Evolutionary conservation across 2,329 filamentous ascomycete genomes (phyloP), one percentile per base, ranked within the genome.

Genomic region (Drechslerella dactyloides): DNA sequence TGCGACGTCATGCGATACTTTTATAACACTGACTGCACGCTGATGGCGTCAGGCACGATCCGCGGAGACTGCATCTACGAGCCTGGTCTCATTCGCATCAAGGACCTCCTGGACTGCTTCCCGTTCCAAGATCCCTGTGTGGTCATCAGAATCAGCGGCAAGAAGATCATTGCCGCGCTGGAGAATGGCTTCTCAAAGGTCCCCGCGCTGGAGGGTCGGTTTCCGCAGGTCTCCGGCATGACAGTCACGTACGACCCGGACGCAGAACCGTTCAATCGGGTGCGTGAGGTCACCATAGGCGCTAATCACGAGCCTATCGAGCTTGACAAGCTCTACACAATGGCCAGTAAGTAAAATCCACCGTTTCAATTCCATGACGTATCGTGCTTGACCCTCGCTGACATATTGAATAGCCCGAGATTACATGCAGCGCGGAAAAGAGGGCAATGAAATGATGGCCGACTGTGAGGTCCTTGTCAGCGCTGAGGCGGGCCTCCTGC

Each of bases 61-160:
- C 86, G 92, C 13, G 92, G 91, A 0, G 92, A 96, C 77, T 90
- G 94, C 78, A 87, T 96, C 33, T 96, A 96, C 76, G 87, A 91
- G 0, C 90, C 91, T 0, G 92, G 92, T 0, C 82, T 92, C 0
- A 81, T 96, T 6, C 83, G 88, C 23, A 81, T 96, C 69, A 90
- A 90, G 77, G 91, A 96, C 76, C 86, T 96, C n/a, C 85, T 92
- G 65, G 90, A 90, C 56, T 96, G 91, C 77, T 96, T 96, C 75
- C 93, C 93, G 0, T 96, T 97, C 76, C 92, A 96, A 78, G 92
- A 96, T 74, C 91, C 92, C 0, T 89, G 93, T 0, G 89, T 96
- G 0, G 86, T 96, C 2, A 82, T 96, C 69, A 85, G 84, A 35
- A 83, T 91, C 2, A 86, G 82, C 0, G 93, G 93, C 0, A 83